Base-by-base conservation (phyloP, 805 yeast genomes). In the Pichia nakasei region DNA sequence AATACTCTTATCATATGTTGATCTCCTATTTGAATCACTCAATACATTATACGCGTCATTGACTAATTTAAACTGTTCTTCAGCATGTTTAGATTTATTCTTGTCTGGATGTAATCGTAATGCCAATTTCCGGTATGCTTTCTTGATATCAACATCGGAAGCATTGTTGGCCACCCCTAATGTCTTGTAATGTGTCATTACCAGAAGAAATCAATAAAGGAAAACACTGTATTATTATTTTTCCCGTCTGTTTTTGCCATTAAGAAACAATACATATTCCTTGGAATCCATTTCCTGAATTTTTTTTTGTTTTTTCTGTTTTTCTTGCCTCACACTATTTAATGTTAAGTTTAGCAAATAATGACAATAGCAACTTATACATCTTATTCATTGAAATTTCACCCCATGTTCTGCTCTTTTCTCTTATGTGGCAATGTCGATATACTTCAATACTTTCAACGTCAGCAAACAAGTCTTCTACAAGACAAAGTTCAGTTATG, bases 31-130 rank as follows among this genome's bases (percentile, higher is more conserved):
- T 24, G 79, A 91, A 59, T 82, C 77, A 13, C 85, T 73, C 36
- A 91, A 67, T 2, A 82, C 80, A 54, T 84, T 95, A 61, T 91
- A 88, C 0, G 97, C 96, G 56, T 83, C 86, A 59, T 85, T 91
- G 45, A 91, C 81, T 42, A 78, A 83, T 47, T 91, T 85, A 93
- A 91, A 89, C 54, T 82, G 83, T 44, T 70, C 72, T 60, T 86
- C 95, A 21, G 84, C 84, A 43, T 80, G 69, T 40, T 55, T 55
- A 38, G 63, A 66, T 12, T 75, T 78, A 57, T 85, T 82, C 66
- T 86, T 85, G 58, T 85, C 95, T 0, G 95, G 95, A 59, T 85
- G 95, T 55, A 75, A 75, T 49, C 67, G 69, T 47, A 85, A 70
- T 4, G 94, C 94, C 52, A 78, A 72, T 54, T 76, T 78, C 54